Evolutionary conservation across 2,329 filamentous ascomycete genomes (phyloP).

Genomic region (Drechslerella coelobrocha): DNA sequence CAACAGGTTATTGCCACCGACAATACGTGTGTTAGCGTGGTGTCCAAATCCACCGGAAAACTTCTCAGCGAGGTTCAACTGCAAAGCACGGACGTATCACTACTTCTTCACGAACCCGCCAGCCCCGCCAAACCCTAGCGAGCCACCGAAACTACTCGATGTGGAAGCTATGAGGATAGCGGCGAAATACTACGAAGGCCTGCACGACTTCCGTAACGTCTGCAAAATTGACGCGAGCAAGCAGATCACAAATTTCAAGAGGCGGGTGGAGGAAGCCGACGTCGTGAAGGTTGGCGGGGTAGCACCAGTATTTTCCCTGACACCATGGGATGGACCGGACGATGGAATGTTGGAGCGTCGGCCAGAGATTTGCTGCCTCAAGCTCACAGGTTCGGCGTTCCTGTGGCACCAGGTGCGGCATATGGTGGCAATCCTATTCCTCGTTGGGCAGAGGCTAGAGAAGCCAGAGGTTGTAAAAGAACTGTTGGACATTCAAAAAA

Average conservation of each 20-base stretch:
- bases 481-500: constrained; percentile 74
- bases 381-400: constrained; percentile 88
- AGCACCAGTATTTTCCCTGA: constrained; percentile 64
- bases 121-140: constrained; percentile 18
- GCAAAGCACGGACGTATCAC: constrained; percentile 85
- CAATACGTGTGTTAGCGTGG: constrained; percentile 92
- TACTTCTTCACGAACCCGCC: constrained; percentile 96
- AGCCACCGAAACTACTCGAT: constrained; percentile 77
- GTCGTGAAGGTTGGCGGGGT: constrained; percentile 73
- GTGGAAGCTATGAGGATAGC: constrained; percentile 84
- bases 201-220: constrained; percentile 95
- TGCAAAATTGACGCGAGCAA: constrained; percentile 92
- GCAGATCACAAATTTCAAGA: constrained; percentile 81
- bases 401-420: constrained; percentile 98
- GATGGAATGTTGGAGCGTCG: constrained; percentile 18
- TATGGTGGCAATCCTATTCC: constrained; percentile 90
- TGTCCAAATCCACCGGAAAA: constrained; percentile 78
- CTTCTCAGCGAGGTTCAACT: constrained; percentile 93
- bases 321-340: constrained; percentile 7
- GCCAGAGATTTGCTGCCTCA: constrained; percentile 78
- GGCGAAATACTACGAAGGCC: constrained; percentile 78
- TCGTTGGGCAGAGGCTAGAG: constrained; percentile 88
- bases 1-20: constrained; percentile 84
- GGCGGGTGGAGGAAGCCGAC: constrained; percentile 79
- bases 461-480: constrained; percentile 73